Base-by-base conservation (phyloP, 2,329 filamentous ascomycete species). In the Colletotrichum chlorophyti region DNA sequence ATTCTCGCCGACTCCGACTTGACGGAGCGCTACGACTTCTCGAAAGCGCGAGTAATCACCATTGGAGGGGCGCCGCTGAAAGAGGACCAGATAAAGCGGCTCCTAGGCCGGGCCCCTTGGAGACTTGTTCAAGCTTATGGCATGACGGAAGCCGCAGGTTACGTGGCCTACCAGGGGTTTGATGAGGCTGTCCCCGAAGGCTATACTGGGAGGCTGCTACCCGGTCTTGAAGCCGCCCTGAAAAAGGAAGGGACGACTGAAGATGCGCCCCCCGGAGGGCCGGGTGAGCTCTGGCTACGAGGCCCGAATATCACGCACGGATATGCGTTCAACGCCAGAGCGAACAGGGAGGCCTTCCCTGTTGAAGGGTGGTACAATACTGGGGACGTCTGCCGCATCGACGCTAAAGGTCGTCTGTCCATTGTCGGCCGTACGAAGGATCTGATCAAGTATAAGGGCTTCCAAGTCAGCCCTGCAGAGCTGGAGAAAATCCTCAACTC, bases 81-180 rank as follows among this genome's bases (percentile, higher is more conserved):
- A 61, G 64, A 68, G 11, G 70, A 70, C 2, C 67, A 75, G n/a
- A 57, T 71, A 3, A 61, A 70, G 4, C 67, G 63, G 5, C 63
- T 76, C 4, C 60, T 71, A 37, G 52, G 61, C 17, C 64, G 69
- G 24, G 68, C 71, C 3, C 68, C 73, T 0, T 77, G 76, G 74
- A 65, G 67, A 43, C 68, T 77, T 15, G 71, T 75, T 5, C 75
- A 79, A 41, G 71, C 74, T 0, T 79, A 78, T 49, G 77, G 76
- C 17, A 79, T 80, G 76, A 79, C 76, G 0, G 77, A 79, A 57
- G 75, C 71, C 3, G 74, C 71, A 5, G 75, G 69, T 0, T 79
- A 77, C 58, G 72, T 78, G 4, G 77, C 75, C 0, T 75, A 77
- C 45, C 75, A 78, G 45, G 67, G 64, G 4, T 61, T 69, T 1